phyloP scores from a whole-genome alignment of 106 monocot genomes.

The Dendrobium nobile region DNA sequence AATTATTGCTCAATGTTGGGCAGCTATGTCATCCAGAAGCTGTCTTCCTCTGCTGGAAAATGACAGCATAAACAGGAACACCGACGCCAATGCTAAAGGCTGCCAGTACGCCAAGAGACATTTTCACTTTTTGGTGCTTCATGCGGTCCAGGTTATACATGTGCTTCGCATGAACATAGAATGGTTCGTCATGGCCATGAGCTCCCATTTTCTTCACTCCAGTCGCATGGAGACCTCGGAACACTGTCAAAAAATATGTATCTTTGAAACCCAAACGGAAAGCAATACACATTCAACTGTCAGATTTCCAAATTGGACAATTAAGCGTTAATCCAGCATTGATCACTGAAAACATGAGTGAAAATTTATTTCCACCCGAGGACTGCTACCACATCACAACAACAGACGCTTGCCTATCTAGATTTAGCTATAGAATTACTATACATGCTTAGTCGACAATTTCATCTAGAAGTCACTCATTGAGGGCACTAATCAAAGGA shows the following conservation, averaged over 20 bases:
- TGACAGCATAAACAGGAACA: constrained; percentile 72
- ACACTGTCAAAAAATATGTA: constrained; percentile 19
- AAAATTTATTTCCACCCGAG: too few species aligned
- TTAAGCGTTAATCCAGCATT: too few species aligned
- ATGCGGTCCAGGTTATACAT: constrained; percentile 96
- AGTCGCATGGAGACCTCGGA: constrained; percentile 63
- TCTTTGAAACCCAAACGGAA: background rate
- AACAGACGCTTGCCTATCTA: too few species aligned
- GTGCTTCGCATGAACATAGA: constrained; percentile 87
- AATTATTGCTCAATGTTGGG: background rate
- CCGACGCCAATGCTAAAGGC: constrained; percentile 79
- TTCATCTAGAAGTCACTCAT: too few species aligned
- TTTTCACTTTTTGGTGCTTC: constrained; percentile 70
- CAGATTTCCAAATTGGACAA: too few species aligned
- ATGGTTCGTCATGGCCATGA: constrained; percentile 58
- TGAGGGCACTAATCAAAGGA: too few species aligned
- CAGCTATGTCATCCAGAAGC: constrained; percentile 44
- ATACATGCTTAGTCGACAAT: too few species aligned
- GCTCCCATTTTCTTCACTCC: constrained; percentile 75
- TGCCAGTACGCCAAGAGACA: constrained; percentile 51
- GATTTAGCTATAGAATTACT: too few species aligned
- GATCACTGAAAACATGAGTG: too few species aligned
- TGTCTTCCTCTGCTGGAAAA: constrained; percentile 93
- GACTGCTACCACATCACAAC: too few species aligned
- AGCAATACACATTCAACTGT: too few species aligned